Percentiles rank a stretch among this genome's conserved stretches.
phyloP scores from a whole-genome alignment of 768 basidiomycete species.

The Boletellus sp. region DNA sequence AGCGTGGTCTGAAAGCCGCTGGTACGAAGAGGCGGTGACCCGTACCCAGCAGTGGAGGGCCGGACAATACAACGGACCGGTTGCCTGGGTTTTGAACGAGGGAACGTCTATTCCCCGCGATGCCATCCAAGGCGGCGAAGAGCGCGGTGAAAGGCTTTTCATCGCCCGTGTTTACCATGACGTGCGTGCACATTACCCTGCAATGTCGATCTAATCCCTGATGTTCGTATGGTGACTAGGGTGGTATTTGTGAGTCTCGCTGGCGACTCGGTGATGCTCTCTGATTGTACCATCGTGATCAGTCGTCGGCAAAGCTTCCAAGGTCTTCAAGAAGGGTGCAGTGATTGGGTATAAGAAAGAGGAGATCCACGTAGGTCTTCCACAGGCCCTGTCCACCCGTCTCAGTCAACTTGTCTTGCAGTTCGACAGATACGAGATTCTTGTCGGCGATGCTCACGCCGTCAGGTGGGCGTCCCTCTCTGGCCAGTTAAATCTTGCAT shows the following conservation, averaged over 20 bases:
- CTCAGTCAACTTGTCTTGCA: slow-evolving; percentile 25
- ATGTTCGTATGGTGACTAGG: slow-evolving; percentile 33
- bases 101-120: slow-evolving; percentile 56
- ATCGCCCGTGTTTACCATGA: slow-evolving; percentile 58
- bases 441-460: slow-evolving; percentile 57
- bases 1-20: slow-evolving; percentile 47
- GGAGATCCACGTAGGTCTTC: slow-evolving; percentile 51
- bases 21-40: slow-evolving; percentile 54
- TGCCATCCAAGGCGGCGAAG: slow-evolving; percentile 57
- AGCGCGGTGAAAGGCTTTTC: slow-evolving; percentile 50
- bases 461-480: slow-evolving; percentile 54
- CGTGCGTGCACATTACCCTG: slow-evolving; percentile 32
- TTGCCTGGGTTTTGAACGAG: slow-evolving; percentile 59
- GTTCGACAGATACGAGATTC: slow-evolving; percentile 63
- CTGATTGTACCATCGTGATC: slow-evolving; percentile 2
- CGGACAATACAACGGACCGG: slow-evolving; percentile 43
- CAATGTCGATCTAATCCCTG: neutral
- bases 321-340: slow-evolving; percentile 55
- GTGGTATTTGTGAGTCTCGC: slow-evolving; percentile 46
- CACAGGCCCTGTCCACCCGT: neutral
- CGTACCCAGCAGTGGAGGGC: slow-evolving; percentile 48
- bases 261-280: neutral
- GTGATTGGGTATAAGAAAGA: slow-evolving; percentile 59
- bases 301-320: slow-evolving; percentile 69
- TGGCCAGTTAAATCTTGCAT: slow-evolving; percentile 43